Conservation (phyloP, 2,329 filamentous ascomycete species). For the Verticillium longisporum region DNA sequence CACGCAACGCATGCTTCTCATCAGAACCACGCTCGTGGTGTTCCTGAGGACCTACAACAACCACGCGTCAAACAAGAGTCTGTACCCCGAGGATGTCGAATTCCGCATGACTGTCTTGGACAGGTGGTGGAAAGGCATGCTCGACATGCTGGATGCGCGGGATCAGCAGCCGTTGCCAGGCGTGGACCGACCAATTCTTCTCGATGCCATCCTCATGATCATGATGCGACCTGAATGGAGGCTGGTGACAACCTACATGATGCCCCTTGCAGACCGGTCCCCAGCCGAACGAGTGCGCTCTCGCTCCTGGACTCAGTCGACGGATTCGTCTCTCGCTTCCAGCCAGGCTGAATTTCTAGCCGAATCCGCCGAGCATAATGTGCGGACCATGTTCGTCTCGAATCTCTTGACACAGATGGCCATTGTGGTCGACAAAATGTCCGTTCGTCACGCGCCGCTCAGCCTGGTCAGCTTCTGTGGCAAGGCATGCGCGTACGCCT, state of each 20-base stretch:
- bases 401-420: conserved; percentile 79
- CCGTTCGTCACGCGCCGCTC: conserved; percentile 58
- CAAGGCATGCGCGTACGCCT: conserved; percentile 86
- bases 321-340: conserved; percentile 60
- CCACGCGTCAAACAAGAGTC: conserved; percentile 55
- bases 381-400: conserved; percentile 77
- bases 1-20: conserved; percentile 66
- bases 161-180: conserved; percentile 66
- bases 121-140: conserved; percentile 81
- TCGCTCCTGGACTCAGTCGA: conserved; percentile 40
- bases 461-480: conserved; percentile 79
- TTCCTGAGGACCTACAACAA: conserved; percentile 67
- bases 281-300: conserved; percentile 36
- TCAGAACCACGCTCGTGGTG: conserved; percentile 66
- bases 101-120: conserved; percentile 72
- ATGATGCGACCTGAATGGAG: conserved; percentile 91
- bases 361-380: conserved; percentile 77
- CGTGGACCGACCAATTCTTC: conserved; percentile 72
- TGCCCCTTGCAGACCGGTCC: conserved; percentile 52
- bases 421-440: conserved; percentile 86
- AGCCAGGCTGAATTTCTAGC: conserved; percentile 46
- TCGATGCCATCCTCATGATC: conserved; percentile 72
- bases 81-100: conserved; percentile 78
- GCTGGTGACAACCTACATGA: conserved; percentile 60
- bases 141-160: conserved; percentile 74